Conservation (phyloP, 805 yeast species). For the Kodamaea restingae region DNA sequence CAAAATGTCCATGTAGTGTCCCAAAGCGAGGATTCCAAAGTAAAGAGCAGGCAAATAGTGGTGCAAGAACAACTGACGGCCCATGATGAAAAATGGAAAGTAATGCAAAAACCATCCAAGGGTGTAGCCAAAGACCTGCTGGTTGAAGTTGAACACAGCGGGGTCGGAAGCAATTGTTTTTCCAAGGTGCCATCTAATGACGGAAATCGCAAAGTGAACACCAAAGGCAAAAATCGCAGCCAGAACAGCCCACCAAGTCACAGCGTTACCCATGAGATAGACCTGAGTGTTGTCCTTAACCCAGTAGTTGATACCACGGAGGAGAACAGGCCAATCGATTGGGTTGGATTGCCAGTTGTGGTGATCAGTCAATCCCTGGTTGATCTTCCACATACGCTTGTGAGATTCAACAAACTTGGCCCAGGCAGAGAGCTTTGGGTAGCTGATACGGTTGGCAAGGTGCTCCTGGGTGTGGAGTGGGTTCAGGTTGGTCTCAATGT, state of each 20-base stretch:
- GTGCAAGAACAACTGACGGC: slow-evolving; percentile 87
- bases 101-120: slow-evolving; percentile 73
- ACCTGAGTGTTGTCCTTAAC: slow-evolving; percentile 54
- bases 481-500: slow-evolving; percentile 66
- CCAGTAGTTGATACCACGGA: slow-evolving; percentile 85
- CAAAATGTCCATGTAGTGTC: slow-evolving; percentile 59
- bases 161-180: slow-evolving; percentile 42
- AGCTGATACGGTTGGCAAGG: slow-evolving; percentile 37
- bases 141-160: slow-evolving; percentile 59
- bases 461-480: slow-evolving; percentile 21
- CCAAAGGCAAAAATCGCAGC: slow-evolving; percentile 48
- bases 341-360: slow-evolving; percentile 75
- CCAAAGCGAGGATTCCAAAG: slow-evolving; percentile 75
- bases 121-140: slow-evolving; percentile 56
- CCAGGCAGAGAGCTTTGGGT: slow-evolving; percentile 50
- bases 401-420: slow-evolving; percentile 65
- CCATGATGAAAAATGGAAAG: slow-evolving; percentile 80
- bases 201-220: slow-evolving; percentile 43
- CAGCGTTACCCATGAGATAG: slow-evolving; percentile 75
- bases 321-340: slow-evolving; percentile 66
- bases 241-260: slow-evolving; percentile 72
- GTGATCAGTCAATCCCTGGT: slow-evolving; percentile 61
- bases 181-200: slow-evolving; percentile 62
- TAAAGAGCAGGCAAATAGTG: slow-evolving; percentile 92
- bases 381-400: slow-evolving; percentile 72